Evolutionary conservation across 805 yeast species (phyloP), one percentile per base, ranked within the genome.

Genomic region (Yarrowia sp.): DNA sequence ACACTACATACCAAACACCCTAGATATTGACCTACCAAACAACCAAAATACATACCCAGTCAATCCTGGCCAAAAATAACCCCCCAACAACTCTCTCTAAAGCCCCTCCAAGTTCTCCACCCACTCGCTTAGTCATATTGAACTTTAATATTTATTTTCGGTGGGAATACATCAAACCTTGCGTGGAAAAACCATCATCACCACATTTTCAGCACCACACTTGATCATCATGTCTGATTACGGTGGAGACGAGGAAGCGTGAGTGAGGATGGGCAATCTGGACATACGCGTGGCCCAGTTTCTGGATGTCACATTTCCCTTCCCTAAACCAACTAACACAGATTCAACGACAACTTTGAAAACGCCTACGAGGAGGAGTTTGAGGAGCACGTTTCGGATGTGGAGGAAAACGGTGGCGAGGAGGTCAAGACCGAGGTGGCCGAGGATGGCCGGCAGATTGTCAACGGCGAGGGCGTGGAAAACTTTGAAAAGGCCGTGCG

Each of bases 351-450:
- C 64, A 73, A 72, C 36, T 73, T 67, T 63, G 77, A 74, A 64
- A 71, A 74, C 64, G 74, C 75, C 41, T 74, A 68, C 68, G 75
- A 72, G 44, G 80, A 85, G 70, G 96, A 92, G 71, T 89, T 88
- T 75, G 97, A 91, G 66, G 92, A 86, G 68, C 91, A 89, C 71
- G 86, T 86, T 74, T 87, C 92, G 5, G 96, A 89, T 70, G 86
- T 83, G 35, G 95, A 85, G 65, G 83, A 82, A 65, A 74, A 72
- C 62, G 77, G 70, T 22, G n/a, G n/a, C n/a, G 79, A 72, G 21
- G 73, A 79, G 73, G 72, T 76, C 58, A 82, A 74, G 41, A 84
- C 80, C 38, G 78, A 81, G 72, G 80, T 79, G 67, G 79, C 85
- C n/a, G 86, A 80, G 65, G 92, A 89, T 70, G 96, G 93, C 2